Evolutionary conservation across 1,284 basidiomycete genomes (phyloP).

Genomic region (Leccinum griseonigrum): DNA sequence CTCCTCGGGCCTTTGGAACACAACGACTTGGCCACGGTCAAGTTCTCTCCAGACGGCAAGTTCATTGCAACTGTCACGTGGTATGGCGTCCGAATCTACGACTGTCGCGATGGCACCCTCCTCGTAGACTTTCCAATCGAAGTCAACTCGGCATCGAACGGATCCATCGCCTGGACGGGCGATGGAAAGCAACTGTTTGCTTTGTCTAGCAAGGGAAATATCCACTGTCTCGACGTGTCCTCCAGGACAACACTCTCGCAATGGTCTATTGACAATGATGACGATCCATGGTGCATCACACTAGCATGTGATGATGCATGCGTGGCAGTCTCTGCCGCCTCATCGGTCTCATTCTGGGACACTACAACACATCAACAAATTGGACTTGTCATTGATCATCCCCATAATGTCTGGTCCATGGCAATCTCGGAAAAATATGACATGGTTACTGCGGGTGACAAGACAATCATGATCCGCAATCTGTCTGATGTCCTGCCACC

Average conservation of each 20-base stretch:
- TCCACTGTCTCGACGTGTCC: neutral
- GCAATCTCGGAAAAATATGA: neutral
- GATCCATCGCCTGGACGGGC: neutral
- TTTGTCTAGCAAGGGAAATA: neutral
- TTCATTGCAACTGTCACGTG: neutral
- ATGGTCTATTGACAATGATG: neutral
- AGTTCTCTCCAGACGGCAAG: neutral
- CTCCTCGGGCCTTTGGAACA: neutral
- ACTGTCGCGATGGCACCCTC: neutral
- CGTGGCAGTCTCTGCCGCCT: neutral
- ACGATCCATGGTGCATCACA: neutral
- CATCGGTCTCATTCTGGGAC: neutral
- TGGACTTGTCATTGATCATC: neutral
- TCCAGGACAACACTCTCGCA: neutral
- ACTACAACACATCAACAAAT: neutral
- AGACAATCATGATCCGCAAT: neutral
- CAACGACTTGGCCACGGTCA: neutral
- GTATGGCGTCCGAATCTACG: neutral
- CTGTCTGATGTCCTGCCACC: neutral
- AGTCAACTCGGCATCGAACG: neutral
- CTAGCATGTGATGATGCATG: neutral
- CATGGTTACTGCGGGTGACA: neutral
- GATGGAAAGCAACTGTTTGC: neutral
- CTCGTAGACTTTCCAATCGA: neutral
- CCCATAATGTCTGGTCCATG: neutral